These are phyloP conservation scores for Mycena pura DNA, from an alignment of 768 basidiomycete genomes.

Conservation along the genomic window DNA sequence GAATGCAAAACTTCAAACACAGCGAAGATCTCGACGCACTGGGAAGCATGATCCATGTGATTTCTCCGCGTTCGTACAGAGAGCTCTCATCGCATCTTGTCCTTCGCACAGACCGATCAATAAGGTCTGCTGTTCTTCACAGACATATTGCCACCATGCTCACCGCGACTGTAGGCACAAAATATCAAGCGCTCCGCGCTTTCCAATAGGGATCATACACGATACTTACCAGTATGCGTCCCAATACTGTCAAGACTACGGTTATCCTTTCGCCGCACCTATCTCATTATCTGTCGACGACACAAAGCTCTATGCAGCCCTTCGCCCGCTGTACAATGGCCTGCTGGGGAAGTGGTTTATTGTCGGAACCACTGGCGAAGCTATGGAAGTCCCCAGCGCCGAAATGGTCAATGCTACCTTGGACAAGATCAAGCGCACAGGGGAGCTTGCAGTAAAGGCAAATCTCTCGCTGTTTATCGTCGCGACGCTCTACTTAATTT, in stretches of 20 bases:
- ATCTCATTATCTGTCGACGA: conserved; percentile 37
- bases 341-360: conserved; percentile 20
- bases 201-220: not conserved
- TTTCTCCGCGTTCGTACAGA: conserved; percentile 27
- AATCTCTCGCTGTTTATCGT: not conserved
- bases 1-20: conserved; percentile 36
- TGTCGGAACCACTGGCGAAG: conserved; percentile 26
- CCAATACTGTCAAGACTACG: conserved; percentile 8
- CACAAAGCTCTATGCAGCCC: conserved; percentile 32
- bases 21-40: conserved; percentile 28
- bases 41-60: conserved; percentile 18
- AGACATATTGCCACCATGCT: not conserved
- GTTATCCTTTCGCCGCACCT: conserved; percentile 13
- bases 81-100: conserved; percentile 22
- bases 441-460: not conserved
- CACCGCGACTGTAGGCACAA: not conserved
- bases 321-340: conserved; percentile 25
- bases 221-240: not conserved
- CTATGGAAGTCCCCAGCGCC: conserved; percentile 22
- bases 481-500: too few relatives aligned
- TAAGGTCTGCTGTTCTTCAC: conserved; percentile 19
- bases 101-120: conserved; percentile 16
- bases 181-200: conserved; percentile 1
- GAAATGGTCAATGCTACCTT: not conserved
- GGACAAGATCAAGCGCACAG: not conserved